A percentile compares a stretch with the other conserved stretches of the same genome.
Evolutionary conservation across 106 monocot genomes (phyloP).

Genomic region (Allium cepa): DNA sequence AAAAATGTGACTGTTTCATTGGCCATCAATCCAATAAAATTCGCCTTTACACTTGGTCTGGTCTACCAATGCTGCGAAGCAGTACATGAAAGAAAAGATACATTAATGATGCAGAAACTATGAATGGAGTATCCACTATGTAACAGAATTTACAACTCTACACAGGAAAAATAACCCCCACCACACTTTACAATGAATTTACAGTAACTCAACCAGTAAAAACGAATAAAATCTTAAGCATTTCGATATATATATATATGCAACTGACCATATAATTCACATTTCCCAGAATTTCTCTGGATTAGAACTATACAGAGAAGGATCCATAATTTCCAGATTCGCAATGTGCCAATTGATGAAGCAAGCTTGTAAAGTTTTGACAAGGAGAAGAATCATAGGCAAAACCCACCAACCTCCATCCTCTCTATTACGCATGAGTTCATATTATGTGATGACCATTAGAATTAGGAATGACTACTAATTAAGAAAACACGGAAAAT

Average conservation of each 20-base stretch:
- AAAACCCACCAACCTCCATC: constrained; percentile 83
- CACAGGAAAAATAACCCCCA: background rate
- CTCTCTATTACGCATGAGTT: constrained; percentile 25
- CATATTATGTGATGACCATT: background rate
- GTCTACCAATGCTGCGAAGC: no score
- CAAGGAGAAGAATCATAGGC: constrained; percentile 39
- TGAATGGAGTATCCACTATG: no score
- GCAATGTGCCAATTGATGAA: constrained; percentile 75
- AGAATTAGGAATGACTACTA: background rate
- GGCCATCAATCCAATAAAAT: no score
- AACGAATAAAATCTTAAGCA: no score
- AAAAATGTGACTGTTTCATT: no score
- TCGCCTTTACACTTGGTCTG: no score
- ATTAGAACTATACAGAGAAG: constrained; percentile 44
- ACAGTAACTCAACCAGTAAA: background rate
- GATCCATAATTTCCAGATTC: constrained; percentile 73
- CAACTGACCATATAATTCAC: constrained; percentile 9
- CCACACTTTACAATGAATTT: background rate
- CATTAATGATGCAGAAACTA: no score
- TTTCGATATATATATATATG: background rate
- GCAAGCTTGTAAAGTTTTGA: constrained; percentile 56
- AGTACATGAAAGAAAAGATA: no score
- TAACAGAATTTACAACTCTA: background rate
- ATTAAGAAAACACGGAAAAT: background rate
- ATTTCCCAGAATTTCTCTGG: constrained; percentile 72